phyloP scores from a whole-genome alignment of 345 rosid genomes.

The Gossypium longicalyx region DNA sequence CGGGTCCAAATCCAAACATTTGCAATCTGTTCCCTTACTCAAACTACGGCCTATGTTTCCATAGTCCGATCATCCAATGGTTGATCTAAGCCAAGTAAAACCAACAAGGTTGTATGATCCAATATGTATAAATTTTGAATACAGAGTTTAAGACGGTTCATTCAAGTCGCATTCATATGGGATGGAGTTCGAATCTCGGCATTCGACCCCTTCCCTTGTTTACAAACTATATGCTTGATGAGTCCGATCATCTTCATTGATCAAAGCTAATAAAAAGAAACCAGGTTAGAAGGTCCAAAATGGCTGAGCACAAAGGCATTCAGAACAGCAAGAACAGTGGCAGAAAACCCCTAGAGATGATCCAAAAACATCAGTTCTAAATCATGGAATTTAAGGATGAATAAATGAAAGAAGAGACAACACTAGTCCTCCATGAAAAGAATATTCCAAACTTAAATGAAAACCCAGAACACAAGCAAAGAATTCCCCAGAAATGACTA shows the following conservation, averaged over 20 bases:
- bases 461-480: constrained; percentile 37
- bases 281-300: constrained; percentile 21
- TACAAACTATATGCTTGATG: background rate
- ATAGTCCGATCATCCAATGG: too few species aligned
- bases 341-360: constrained; percentile 10
- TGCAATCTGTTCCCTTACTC: too few species aligned
- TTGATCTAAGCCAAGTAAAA: too few species aligned
- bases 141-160: too few species aligned
- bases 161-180: too few species aligned
- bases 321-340: constrained; percentile 2
- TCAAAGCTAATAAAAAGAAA: constrained; percentile 3
- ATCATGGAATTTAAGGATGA: background rate
- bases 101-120: too few species aligned
- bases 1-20: too few species aligned
- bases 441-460: constrained; percentile 39
- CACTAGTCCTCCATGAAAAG: constrained; percentile 35
- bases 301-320: constrained; percentile 11
- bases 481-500: constrained; percentile 27
- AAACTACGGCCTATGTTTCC: too few species aligned
- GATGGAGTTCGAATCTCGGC: background rate
- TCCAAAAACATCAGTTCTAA: background rate
- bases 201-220: background rate
- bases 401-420: constrained; percentile 22
- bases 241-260: constrained; percentile 14
- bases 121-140: too few species aligned